Evolutionary conservation across 345 rosid species (phyloP), one percentile per base, ranked within the genome.

Genomic region (Brassica juncea): DNA sequence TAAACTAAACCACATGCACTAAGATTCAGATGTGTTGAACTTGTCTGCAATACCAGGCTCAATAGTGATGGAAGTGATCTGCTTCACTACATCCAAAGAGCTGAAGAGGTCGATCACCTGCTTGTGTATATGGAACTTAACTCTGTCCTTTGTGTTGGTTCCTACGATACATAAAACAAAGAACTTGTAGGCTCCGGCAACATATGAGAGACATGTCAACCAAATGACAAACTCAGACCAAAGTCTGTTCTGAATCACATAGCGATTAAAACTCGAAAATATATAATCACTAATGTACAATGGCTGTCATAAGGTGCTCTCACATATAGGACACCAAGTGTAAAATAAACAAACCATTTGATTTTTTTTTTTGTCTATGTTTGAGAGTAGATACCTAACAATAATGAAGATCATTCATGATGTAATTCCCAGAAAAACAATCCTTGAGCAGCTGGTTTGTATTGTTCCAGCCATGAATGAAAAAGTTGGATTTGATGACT

Each of bases 21-120:
- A 35, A 35, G 10, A 35, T 35, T 35, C 42, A 35, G 3, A 35
- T 35, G 42, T 90, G 5, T 90, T 90, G 60, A 90, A 90, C 72
- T 90, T 92, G n/a, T 87, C 94, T 81, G 87, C 89, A n/a, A 90
- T 92, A 75, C 94, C 92, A 68, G 90, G 90, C 78, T 90, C 92
- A 64, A 90, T 90, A 21, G 92, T 86, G 32, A 88, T 90, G 16
- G 94, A 88, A 27, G 92, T 90, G 63, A 90, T 90, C 84, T 88
- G 94, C 85, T 90, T 90, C 68, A 90, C 94, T 42, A 88, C 92
- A 44, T 88, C 92, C 0, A 92, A 87, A 6, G 94, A 87, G 77
- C 90, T 90, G 75, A 85, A 88, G 28, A 90, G 88, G 71, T 90
- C 94, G 37, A 86, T 90, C 49, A 90, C 89, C 66, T 91, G 82